phyloP scores from a whole-genome alignment of 352 stramenopile species.

The Peronospora destructor region DNA sequence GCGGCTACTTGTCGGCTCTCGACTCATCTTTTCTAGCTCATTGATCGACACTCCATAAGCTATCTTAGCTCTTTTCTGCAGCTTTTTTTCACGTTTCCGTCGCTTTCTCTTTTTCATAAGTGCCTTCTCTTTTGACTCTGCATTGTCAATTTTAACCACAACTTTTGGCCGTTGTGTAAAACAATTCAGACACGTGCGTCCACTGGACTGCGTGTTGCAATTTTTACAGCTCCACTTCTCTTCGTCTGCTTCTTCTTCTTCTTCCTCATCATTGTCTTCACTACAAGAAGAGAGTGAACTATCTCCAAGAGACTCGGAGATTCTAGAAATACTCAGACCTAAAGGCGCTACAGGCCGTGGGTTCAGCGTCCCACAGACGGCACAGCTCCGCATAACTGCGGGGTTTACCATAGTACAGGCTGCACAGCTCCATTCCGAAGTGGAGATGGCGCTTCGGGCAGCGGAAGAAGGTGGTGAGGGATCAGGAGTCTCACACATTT shows the following conservation, averaged over 20 bases:
- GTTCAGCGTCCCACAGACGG: constrained; percentile 60
- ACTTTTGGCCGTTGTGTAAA: constrained; percentile 24
- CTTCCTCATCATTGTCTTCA: constrained; percentile 21
- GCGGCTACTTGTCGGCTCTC: constrained; percentile 37
- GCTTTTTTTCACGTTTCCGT: constrained; percentile 33
- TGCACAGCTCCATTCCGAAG: constrained; percentile 50
- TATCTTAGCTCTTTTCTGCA: constrained; percentile 36
- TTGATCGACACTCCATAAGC: constrained; percentile 67
- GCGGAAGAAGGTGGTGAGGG: constrained; percentile 24
- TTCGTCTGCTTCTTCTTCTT: constrained; percentile 6
- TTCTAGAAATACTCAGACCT: constrained; percentile 36
- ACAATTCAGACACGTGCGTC: constrained; percentile 36
- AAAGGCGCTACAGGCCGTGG: constrained; percentile 33
- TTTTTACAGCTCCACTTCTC: constrained; percentile 29
- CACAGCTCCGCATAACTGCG: constrained; percentile 39
- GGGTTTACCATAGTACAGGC: constrained; percentile 70
- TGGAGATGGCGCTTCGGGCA: constrained; percentile 1
- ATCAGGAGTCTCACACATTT: constrained; percentile 70
- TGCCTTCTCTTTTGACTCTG: constrained; percentile 20
- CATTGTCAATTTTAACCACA: constrained; percentile 12
- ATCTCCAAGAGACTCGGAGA: constrained; percentile 16
- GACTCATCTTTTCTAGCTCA: constrained; percentile 45
- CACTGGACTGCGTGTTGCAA: constrained; percentile 23
- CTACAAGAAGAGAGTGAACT: constrained; percentile 29
- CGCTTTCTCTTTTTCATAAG: constrained; percentile 25